Conservation (phyloP, 2,329 filamentous ascomycete genomes). For the Bipolaris zeicola region DNA sequence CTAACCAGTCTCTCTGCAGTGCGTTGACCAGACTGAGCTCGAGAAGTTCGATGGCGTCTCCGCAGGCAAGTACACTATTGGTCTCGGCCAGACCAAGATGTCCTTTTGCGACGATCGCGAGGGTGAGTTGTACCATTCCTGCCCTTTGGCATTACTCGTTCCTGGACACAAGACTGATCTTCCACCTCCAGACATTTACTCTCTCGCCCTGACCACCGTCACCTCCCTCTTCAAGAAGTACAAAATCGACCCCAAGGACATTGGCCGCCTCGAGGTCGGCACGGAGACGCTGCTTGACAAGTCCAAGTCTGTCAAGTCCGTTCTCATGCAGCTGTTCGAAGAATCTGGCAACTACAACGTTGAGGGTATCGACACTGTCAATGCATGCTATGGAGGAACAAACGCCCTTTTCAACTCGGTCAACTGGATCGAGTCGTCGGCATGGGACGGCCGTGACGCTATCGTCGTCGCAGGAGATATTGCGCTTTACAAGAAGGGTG, state of each 20-base stretch:
- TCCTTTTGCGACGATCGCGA: conserved; percentile 62
- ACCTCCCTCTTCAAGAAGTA: conserved; percentile 60
- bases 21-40: conserved; percentile 59
- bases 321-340: conserved; percentile 60
- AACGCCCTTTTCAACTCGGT: conserved; percentile 61
- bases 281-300: conserved; percentile 62
- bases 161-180: conserved; percentile 18
- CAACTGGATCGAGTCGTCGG: conserved; percentile 61
- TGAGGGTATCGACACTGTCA: conserved; percentile 60
- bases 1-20: conserved; percentile 45
- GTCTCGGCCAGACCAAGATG: conserved; percentile 61
- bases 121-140: conserved; percentile 43
- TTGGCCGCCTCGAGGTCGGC: conserved; percentile 60
- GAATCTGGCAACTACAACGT: conserved; percentile 60
- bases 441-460: conserved; percentile 59
- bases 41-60: conserved; percentile 62
- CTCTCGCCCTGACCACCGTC: conserved; percentile 58
- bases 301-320: conserved; percentile 61
- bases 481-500: conserved; percentile 61
- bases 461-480: conserved; percentile 61
- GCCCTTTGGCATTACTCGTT: neutral
- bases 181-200: conserved; percentile 56
- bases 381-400: conserved; percentile 61
- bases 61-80: conserved; percentile 60
- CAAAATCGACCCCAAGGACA: conserved; percentile 57